Base-by-base conservation (phyloP, 495 filamentous ascomycete species). In the Ramalina intermedia region DNA sequence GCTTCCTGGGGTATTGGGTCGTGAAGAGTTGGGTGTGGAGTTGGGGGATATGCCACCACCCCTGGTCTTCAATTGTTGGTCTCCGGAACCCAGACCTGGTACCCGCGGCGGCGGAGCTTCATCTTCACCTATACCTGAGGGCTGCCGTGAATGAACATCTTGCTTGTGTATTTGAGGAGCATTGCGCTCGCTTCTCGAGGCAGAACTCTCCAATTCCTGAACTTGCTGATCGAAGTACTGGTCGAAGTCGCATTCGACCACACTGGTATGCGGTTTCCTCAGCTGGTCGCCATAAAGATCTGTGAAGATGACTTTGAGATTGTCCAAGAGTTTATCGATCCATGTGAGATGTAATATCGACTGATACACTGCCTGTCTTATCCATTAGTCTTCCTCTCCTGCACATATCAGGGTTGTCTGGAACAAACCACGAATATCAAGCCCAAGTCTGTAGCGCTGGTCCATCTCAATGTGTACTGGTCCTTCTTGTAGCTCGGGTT, bases 271-370 rank as follows among this genome's bases (percentile, higher is more conserved):
- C 16, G 82, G 77, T 59, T 81, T 86, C 63, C 77, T 87, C 42
- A 98, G 66, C 57, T 96, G 85, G 41, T 87, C 82, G 40, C 80
- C 84, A 61, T 96, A 96, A 23, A 95, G 70, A 47, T 85, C 81
- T 46, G 85, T 75, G 60, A 96, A 98, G 27, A 98, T 76, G 6
- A 84, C 85, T 54, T 81, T 84, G 46, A 96, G 84, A 54, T 96
- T 94, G 58, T 95, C 89, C 49, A 98, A 72, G 18, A 98, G 84
- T 63, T 89, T 90, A 60, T 96, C 91, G 54, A 96, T 86, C 91
- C 91, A 98, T 2, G 86, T 85, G 14, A 98, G 79, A 61, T 95
- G 90, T 8, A 98, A 68, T 7, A 98, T 75, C 23, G 88, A 95
- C 63, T 93, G 85, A 65, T 98, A 98, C 50, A 98, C 91, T 46